Evolutionary conservation across 176 grass and related monocot species (phyloP).

Genomic region (Chrysopogon serrulatus): DNA sequence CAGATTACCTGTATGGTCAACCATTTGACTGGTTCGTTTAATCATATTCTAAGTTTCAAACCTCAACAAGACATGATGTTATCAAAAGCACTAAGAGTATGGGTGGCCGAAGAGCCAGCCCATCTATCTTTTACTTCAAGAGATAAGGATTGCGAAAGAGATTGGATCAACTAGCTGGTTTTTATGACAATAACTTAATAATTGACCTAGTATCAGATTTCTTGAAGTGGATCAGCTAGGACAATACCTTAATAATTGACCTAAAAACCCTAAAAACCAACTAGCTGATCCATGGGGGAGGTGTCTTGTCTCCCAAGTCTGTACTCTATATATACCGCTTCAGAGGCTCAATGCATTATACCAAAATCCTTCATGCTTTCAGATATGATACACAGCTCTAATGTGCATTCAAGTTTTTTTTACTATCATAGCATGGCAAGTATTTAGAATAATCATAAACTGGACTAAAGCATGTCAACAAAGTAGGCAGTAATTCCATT

Average conservation of each 20-base stretch:
- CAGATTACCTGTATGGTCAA: background rate
- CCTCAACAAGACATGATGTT: background rate
- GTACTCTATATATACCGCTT: background rate
- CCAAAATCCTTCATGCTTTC: background rate
- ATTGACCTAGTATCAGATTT: too few species aligned
- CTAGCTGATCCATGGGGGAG: too few species aligned
- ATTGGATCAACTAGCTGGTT: background rate
- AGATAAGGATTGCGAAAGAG: background rate
- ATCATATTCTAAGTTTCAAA: background rate
- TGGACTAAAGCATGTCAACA: background rate
- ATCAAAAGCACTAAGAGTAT: background rate
- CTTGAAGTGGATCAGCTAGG: too few species aligned
- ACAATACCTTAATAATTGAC: too few species aligned
- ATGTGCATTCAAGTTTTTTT: background rate
- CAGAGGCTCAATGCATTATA: background rate
- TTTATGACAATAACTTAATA: too few species aligned
- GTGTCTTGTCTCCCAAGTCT: background rate
- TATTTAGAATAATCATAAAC: background rate
- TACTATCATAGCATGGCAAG: background rate
- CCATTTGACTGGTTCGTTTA: constrained; percentile 8
- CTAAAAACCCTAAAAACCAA: too few species aligned
- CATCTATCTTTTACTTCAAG: background rate
- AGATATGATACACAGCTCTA: background rate
- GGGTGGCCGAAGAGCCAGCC: background rate
- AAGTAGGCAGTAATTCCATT: background rate